A percentile compares a stretch with the other conserved stretches of the same genome.
phyloP scores from a whole-genome alignment of 805 yeast genomes.

The Sugiyamaella chiloensis region DNA sequence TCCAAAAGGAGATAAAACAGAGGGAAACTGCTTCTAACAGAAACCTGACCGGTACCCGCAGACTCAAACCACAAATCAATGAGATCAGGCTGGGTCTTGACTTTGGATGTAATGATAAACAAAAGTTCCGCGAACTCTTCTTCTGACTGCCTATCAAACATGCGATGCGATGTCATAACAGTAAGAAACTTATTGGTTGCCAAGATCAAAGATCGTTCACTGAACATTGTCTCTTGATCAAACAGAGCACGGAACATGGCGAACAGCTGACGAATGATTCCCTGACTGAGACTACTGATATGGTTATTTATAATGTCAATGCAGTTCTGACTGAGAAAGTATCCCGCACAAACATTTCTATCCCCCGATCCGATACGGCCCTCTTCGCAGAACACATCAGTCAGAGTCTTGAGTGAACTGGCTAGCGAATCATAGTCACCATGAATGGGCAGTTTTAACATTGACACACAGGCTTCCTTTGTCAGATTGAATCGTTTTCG shows the following conservation, averaged over 20 bases:
- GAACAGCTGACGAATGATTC: background rate
- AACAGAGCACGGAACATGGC: background rate
- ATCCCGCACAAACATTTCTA: slow-evolving; percentile 8
- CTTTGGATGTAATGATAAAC: slow-evolving; percentile 12
- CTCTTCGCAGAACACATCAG: slow-evolving; percentile 9
- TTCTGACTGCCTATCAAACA: slow-evolving; percentile 12
- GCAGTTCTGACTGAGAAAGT: slow-evolving; percentile 12
- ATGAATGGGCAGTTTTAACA: background rate
- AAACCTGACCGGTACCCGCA: background rate
- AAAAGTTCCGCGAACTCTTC: slow-evolving; percentile 14
- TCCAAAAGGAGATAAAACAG: slow-evolving; percentile 27
- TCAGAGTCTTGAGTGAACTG: slow-evolving; percentile 2
- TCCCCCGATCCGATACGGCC: background rate
- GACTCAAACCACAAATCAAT: slow-evolving; percentile 12
- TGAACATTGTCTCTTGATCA: background rate
- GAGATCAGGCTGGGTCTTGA: slow-evolving; percentile 11
- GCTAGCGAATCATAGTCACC: slow-evolving; percentile 4
- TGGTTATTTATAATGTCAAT: background rate
- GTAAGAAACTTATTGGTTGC: slow-evolving; percentile 7
- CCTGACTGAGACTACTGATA: background rate
- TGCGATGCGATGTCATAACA: slow-evolving; percentile 1
- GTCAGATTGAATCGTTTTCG: slow-evolving; percentile 13
- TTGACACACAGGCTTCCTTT: slow-evolving; percentile 12
- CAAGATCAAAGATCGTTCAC: background rate
- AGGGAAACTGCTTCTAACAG: slow-evolving; percentile 24